Base-by-base conservation (phyloP, 768 basidiomycete species). In the Phaeotremella fagi region DNA sequence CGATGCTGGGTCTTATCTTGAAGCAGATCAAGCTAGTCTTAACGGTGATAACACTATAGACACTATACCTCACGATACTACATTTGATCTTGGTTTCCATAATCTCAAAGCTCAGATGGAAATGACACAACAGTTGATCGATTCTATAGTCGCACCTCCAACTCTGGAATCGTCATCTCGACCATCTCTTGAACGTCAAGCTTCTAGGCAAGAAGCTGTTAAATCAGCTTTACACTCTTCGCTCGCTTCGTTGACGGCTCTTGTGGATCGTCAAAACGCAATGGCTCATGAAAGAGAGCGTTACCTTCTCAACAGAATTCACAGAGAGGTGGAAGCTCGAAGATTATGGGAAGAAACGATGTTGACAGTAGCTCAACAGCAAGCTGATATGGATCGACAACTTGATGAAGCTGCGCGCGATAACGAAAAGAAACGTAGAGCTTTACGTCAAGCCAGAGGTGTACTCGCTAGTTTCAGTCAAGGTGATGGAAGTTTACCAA, bases 301-400 rank as follows among this genome's bases (percentile, higher is more conserved):
- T 45, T 95, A 72, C 60, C 70, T 75, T 14, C 49, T 66, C 7
- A 59, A 63, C 7, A 52, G 85, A 81, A 91, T 83, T 78, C 79
- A 79, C 51, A 75, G 78, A 26, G 81, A 83, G 61, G 76, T 90
- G 9, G 80, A 80, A 58, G 80, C 81, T 23, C 87, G 90, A 67
- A 78, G 79, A 11, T 77, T 90, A 24, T 97, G 92, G 92, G 91
- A 94, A 75, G 85, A 90, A 75, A 92, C 87, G 71, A 73, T 97
- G 66, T 83, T 85, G 50, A 82, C 83, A 1, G 90, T 92, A 6
- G 90, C 91, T 0, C 79, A 80, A 51, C 88, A 94, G 71, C 90
- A 90, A 15, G 88, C 89, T 65, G 80, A 78, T 9, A 79, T 92
- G 20, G 92, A 98, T 77, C 76, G 77, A 52, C 89, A 94, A 73